Conservation (phyloP, 1,284 basidiomycete species). For the Ustilago tritici region DNA sequence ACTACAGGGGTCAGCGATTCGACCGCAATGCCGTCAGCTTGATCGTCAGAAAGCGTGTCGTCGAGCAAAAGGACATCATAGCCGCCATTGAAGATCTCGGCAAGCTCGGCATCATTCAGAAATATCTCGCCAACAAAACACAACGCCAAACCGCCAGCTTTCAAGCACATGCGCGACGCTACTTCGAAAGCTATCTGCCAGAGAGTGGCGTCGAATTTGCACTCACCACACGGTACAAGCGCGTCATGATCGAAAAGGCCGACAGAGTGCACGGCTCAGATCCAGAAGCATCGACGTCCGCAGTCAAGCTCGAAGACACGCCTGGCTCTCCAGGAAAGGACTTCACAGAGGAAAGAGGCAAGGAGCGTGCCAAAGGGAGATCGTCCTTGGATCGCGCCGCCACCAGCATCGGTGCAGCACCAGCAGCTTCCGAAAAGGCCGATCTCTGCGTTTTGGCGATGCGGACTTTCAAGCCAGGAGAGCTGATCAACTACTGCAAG, state of each 20-base stretch:
- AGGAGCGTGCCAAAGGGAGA: slow-evolving; percentile 33
- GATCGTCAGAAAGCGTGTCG: slow-evolving; percentile 59
- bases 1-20: slow-evolving; percentile 64
- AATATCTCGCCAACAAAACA: slow-evolving; percentile 59
- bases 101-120: slow-evolving; percentile 60
- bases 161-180: slow-evolving; percentile 62
- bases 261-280: slow-evolving; percentile 22
- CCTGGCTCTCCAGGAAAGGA: slow-evolving; percentile 17
- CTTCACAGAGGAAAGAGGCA: slow-evolving; percentile 26
- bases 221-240: slow-evolving; percentile 63
- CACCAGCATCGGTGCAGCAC: slow-evolving; percentile 46
- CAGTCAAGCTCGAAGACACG: slow-evolving; percentile 30
- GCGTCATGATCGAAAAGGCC: slow-evolving; percentile 53
- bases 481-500: slow-evolving; percentile 82
- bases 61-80: slow-evolving; percentile 58
- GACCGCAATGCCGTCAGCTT: slow-evolving; percentile 58
- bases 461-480: slow-evolving; percentile 77
- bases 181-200: slow-evolving; percentile 67
- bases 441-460: slow-evolving; percentile 90
- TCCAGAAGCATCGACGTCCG: slow-evolving; percentile 23
- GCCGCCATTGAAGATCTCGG: slow-evolving; percentile 60
- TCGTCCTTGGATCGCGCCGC: slow-evolving; percentile 50
- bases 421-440: slow-evolving; percentile 76
- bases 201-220: slow-evolving; percentile 67
- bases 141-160: slow-evolving; percentile 54